Evolutionary conservation across 1,284 basidiomycete genomes (phyloP).

Genomic region (Agroathelia rolfsii): DNA sequence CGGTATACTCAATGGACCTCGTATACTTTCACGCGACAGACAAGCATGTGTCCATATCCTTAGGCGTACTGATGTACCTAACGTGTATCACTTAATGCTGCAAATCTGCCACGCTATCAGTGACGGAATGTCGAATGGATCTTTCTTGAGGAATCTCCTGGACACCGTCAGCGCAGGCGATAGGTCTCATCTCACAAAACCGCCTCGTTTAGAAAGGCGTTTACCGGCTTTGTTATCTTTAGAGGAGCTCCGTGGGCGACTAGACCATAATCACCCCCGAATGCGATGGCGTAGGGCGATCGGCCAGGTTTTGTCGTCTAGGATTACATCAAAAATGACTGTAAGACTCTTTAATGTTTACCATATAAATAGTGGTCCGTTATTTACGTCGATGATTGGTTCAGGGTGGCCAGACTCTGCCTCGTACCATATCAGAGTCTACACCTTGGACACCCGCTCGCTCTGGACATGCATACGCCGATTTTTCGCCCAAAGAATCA

Average conservation of each 20-base stretch:
- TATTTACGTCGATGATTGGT: constrained; percentile 2
- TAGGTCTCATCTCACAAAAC: constrained; percentile 6
- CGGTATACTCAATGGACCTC: constrained; percentile 23
- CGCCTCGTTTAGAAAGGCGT: constrained; percentile 25
- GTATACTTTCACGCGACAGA: constrained; percentile 26
- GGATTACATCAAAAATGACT: constrained; percentile 22
- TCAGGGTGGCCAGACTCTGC: constrained; percentile 51
- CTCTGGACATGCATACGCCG: constrained; percentile 17
- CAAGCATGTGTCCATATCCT: constrained; percentile 30
- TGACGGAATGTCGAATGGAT: constrained; percentile 36
- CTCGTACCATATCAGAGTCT: constrained; percentile 25
- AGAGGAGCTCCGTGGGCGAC: constrained; percentile 26
- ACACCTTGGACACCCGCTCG: constrained; percentile 28
- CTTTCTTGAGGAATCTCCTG: constrained; percentile 34
- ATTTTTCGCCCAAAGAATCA: constrained; percentile 21
- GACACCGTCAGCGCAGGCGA: constrained; percentile 23
- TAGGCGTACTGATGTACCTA: constrained; percentile 20
- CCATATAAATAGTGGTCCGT: constrained; percentile 4
- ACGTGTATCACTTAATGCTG: constrained; percentile 30
- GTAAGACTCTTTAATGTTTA: constrained; percentile 17
- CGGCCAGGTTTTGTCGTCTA: constrained; percentile 27
- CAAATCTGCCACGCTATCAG: constrained; percentile 35
- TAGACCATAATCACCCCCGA: constrained; percentile 21
- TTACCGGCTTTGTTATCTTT: constrained; percentile 34
- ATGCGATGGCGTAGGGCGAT: constrained; percentile 40